Evolutionary conservation across 345 rosid genomes (phyloP), one percentile per base, ranked within the genome.

Genomic region (Arabidopsis arenosa): DNA sequence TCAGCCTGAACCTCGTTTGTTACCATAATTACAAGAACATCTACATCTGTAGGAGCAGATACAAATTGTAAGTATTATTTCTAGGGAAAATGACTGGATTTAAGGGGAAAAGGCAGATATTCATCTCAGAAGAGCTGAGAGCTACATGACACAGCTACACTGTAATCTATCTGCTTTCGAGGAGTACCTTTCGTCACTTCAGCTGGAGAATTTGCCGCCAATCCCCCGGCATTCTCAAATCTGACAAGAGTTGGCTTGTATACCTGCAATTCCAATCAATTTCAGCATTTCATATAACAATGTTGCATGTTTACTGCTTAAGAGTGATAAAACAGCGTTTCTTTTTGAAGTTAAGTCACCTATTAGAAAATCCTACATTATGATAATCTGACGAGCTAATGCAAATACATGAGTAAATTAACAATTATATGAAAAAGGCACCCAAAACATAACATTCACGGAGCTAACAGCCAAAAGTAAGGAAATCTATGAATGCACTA

Each of bases 1-100:
- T 91, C 97, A 52, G 89, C 98, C 83, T 91, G 98, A 75, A 81
- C 80, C 83, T 93, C 98, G 74, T 91, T 93, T 68, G 97, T 87
- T 68, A 93, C 98, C 98, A 94, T 94, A 80, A 94, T 68, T 53
- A 94, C 84, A 66, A 94, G 90, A 76, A 94, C 83, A 82, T 92
- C 92, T 70, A 86, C 90, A 82, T 86, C 98, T 94, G 85, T 48
- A 72, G 45, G 63, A 61, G 49, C 69, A 28, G 73, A 73, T 4
- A 55, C 45, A 33, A 68, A 54, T 35, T 10, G 65, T 60, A 81
- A 17, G 43, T 23, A 62, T 37, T 28, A 13, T 62, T 32, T 70
- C n/a, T 2, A 21, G 57, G 55, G 28, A 5, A 35, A 61, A 4
- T 62, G 49, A 68, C 62, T 51, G 9, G 55, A 41, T 15, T 35